Conservation (phyloP, 148 eudicot species). For the Fagopyrum esculentum region DNA sequence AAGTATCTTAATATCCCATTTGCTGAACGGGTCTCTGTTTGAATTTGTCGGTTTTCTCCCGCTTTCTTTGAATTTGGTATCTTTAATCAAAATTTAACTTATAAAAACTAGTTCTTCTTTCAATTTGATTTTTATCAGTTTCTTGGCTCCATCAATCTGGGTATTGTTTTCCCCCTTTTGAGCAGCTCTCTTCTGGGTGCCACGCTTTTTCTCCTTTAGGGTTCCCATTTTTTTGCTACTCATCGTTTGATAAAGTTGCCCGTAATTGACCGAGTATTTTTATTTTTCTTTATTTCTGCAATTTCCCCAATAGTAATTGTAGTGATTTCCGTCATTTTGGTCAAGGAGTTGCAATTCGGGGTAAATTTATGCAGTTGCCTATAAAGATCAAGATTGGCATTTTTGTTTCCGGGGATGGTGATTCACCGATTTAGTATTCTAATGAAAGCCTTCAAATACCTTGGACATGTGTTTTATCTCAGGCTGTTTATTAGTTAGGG, state of each 20-base stretch:
- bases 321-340: neutral
- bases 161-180: neutral
- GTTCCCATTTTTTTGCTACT: neutral
- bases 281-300: neutral
- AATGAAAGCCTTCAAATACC: neutral
- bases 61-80: neutral
- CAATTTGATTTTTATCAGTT: neutral
- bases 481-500: neutral
- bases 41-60: neutral
- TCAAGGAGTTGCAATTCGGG: neutral
- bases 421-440: neutral
- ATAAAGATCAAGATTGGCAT: neutral
- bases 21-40: neutral
- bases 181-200: constrained; percentile 1
- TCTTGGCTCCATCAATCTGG: neutral
- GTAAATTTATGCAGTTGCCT: neutral
- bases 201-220: neutral
- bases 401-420: neutral
- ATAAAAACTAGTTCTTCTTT: neutral
- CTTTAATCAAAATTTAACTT: constrained; percentile 1
- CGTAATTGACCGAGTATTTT: neutral
- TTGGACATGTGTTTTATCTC: neutral
- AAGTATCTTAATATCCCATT: neutral
- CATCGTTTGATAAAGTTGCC: neutral
- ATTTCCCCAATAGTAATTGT: neutral